Evolutionary conservation across 2,329 filamentous ascomycete genomes (phyloP).

Genomic region (Penicillium sp.): DNA sequence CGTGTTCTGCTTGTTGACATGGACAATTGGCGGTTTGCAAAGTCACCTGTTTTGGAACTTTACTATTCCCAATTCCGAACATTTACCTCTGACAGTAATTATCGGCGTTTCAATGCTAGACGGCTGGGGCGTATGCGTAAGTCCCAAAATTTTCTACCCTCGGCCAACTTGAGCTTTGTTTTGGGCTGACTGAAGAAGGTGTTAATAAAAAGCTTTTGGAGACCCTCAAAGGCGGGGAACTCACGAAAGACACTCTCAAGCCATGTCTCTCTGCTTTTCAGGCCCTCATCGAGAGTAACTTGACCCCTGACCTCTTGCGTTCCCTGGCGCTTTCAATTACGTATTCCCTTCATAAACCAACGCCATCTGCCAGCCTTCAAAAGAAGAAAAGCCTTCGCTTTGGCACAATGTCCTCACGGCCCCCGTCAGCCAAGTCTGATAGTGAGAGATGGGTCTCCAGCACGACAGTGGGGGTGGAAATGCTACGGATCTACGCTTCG

Average conservation of each 20-base stretch:
- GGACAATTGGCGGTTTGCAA: constrained; percentile 83
- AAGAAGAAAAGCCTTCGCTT: constrained; percentile 44
- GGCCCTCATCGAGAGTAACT: constrained; percentile 70
- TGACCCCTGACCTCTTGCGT: constrained; percentile 77
- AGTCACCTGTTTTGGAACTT: constrained; percentile 69
- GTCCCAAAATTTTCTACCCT: no score
- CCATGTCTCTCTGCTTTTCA: constrained; percentile 75
- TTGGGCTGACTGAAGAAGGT: constrained; percentile 47
- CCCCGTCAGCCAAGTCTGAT: constrained; percentile 32
- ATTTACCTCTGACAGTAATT: constrained; percentile 84
- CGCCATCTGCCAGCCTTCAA: constrained; percentile 37
- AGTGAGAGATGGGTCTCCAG: constrained; percentile 46
- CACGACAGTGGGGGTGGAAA: constrained; percentile 64
- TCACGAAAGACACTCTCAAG: constrained; percentile 64
- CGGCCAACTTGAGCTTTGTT: not conserved
- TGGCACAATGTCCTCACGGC: constrained; percentile 26
- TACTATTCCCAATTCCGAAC: constrained; percentile 90
- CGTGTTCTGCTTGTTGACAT: constrained; percentile 85
- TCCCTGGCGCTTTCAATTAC: constrained; percentile 88
- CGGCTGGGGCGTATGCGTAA: constrained; percentile 83
- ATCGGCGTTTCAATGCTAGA: constrained; percentile 85
- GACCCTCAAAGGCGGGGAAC: constrained; percentile 76
- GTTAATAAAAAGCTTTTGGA: constrained; percentile 87
- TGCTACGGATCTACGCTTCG: constrained; percentile 70
- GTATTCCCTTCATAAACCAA: constrained; percentile 71